These are phyloP conservation scores for Xylaria sp. DNA, from an alignment of 2,329 filamentous ascomycete species.

Conservation along the genomic window DNA sequence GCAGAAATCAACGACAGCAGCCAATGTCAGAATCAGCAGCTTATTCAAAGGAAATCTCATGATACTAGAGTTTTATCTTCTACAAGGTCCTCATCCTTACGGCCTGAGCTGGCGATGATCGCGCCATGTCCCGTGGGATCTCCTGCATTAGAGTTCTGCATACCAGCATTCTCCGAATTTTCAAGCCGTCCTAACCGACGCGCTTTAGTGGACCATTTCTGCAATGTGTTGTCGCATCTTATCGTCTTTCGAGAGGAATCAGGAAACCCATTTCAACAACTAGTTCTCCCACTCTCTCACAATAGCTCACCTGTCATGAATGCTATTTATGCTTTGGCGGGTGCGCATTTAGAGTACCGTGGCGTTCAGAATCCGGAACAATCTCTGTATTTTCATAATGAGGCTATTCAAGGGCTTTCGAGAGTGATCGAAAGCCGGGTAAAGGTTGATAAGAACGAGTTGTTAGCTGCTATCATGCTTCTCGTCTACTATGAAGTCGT, in stretches of 20 bases:
- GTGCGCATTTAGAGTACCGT: conserved; percentile 81
- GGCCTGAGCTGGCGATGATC: conserved; percentile 56
- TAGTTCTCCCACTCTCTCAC: conserved; percentile 69
- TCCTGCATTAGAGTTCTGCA: conserved; percentile 62
- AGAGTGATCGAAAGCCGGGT: conserved; percentile 65
- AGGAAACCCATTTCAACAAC: conserved; percentile 71
- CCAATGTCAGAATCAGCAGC: conserved; percentile 33
- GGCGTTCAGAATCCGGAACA: conserved; percentile 65
- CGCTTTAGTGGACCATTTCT: conserved; percentile 70
- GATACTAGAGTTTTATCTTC: conserved; percentile 35
- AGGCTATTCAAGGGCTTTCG: conserved; percentile 68
- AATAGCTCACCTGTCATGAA: conserved; percentile 74
- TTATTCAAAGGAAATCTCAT: conserved; percentile 43
- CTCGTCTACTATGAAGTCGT: conserved; percentile 73
- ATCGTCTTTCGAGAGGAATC: conserved; percentile 72
- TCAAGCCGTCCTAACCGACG: conserved; percentile 65
- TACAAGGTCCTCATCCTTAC: conserved; percentile 47
- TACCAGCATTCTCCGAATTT: conserved; percentile 68
- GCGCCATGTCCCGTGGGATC: conserved; percentile 54
- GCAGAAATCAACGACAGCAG: conserved; percentile 30
- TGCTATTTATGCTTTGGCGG: conserved; percentile 84
- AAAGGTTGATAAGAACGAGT: conserved; percentile 64
- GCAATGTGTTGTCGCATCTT: conserved; percentile 72
- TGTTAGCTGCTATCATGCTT: conserved; percentile 70
- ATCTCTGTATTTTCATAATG: conserved; percentile 69